These are phyloP conservation scores for Penicillium vulpinum DNA, from an alignment of 2,329 filamentous ascomycete genomes.

Conservation along the genomic window DNA sequence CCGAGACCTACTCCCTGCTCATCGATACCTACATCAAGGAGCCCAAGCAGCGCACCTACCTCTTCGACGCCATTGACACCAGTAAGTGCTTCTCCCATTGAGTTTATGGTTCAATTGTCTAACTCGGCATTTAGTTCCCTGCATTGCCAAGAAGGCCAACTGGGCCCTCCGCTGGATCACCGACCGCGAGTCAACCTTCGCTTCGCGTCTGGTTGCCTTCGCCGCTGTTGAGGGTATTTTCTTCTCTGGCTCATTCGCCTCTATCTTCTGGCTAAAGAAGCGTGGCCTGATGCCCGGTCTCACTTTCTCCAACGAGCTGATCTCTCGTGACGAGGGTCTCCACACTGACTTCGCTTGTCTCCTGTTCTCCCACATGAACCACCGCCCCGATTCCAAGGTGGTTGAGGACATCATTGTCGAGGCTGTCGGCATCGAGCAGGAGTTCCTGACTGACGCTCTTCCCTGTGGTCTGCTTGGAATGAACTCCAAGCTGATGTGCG, in stretches of 20 bases:
- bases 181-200: slow-evolving; percentile 91
- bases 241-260: slow-evolving; percentile 97
- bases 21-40: slow-evolving; percentile 99
- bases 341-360: slow-evolving; percentile 99
- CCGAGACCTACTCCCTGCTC: slow-evolving; percentile 97
- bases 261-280: slow-evolving; percentile 99
- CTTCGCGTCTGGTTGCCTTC: slow-evolving; percentile 92
- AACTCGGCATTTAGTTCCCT: slow-evolving; percentile 65
- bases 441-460: slow-evolving; percentile 95
- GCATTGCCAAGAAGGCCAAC: slow-evolving; percentile 97
- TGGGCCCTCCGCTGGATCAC: slow-evolving; percentile 96
- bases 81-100: slow-evolving; percentile 59
- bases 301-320: slow-evolving; percentile 99
- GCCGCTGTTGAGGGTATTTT: slow-evolving; percentile 99
- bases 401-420: slow-evolving; percentile 89
- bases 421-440: slow-evolving; percentile 91
- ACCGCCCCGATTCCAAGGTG: slow-evolving; percentile 78
- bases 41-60: slow-evolving; percentile 85
- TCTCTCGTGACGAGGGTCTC: slow-evolving; percentile 98
- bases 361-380: slow-evolving; percentile 93
- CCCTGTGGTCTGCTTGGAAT: slow-evolving; percentile 93
- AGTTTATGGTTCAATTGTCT: slow-evolving; percentile 20
- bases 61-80: slow-evolving; percentile 98
- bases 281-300: slow-evolving; percentile 97
- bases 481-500: slow-evolving; percentile 97